Conservation (phyloP, 352 stramenopile genomes). For the Pythium guiyangense region DNA sequence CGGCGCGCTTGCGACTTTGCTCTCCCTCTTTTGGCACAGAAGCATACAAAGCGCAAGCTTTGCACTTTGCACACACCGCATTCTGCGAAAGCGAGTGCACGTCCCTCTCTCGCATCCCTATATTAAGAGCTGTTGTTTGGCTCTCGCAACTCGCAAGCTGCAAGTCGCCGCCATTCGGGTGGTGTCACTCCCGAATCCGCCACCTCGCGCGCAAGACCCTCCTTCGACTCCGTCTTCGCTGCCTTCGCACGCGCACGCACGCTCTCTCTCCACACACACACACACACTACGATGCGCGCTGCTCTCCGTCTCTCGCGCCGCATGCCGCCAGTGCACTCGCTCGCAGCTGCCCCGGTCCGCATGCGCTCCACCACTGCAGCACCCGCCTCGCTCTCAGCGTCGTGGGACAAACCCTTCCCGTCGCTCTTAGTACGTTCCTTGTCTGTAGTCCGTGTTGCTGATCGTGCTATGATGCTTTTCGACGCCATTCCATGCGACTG, state of each 20-base stretch:
- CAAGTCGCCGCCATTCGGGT: not conserved
- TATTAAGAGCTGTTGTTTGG: no score
- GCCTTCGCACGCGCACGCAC: not conserved
- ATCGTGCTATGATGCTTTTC: no score
- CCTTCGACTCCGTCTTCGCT: not conserved
- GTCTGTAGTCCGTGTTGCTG: not conserved
- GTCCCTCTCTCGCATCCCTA: not conserved
- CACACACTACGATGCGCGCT: conserved; percentile 23
- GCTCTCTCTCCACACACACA: not conserved
- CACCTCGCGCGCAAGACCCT: conserved; percentile 3
- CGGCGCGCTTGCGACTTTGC: no score
- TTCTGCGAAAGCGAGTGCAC: not conserved
- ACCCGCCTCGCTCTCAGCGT: conserved; percentile 55
- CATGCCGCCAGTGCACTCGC: conserved; percentile 9
- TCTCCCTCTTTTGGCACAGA: no score
- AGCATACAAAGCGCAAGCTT: no score
- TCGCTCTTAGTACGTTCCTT: conserved; percentile 62
- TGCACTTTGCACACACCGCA: no score
- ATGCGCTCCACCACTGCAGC: conserved; percentile 34
- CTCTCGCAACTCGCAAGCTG: no score
- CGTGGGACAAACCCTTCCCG: conserved; percentile 73
- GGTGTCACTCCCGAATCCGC: conserved; percentile 15
- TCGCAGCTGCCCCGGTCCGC: not conserved
- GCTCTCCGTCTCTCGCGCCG: conserved; percentile 25
- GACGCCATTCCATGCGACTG: not conserved